Evolutionary conservation across 176 grass and related monocot species (phyloP), one percentile per base, ranked within the genome.

Genomic region (Saccharum officinarum): DNA sequence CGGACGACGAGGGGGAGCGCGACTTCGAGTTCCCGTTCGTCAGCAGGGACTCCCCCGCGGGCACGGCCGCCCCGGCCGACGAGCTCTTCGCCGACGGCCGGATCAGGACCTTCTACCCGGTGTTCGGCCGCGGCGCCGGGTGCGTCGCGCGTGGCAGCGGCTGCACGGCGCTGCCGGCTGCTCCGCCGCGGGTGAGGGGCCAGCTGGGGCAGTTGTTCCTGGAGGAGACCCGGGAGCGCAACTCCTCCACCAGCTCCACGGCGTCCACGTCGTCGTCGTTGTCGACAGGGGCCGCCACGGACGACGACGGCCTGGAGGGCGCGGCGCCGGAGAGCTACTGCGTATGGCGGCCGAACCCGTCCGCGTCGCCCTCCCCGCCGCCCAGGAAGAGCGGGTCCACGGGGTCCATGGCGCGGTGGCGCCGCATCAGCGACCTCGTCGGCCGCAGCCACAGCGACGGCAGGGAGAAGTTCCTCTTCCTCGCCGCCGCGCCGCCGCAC

Each of bases 381-480:
- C 69, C 39, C 3, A 89, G 79, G 37, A 99, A 96, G 84, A 95
- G 93, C 81, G 59, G 88, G 8, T 99, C 97, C 16, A 99, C 97
- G 14, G 97, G 97, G 50, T 99, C 97, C 40, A 68, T 92, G 75
- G 74, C 89, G 75, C 88, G 94, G 54, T 99, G 97, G 97, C 92
- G 85, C 78, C 88, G 90, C 79, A 89, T 99, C 40, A 90, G 90
- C 78, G 90, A 92, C 66, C 90, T 99, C 30, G 90, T 94, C 2
- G 87, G 93, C 8, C 88, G 97, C 59, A 96, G 93, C 94, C 88
- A 94, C 77, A 96, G 97, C 88, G 92, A 96, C 86, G 97, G 94
- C 41, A 94, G 91, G 86, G 97, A 99, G 84, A 99, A 96, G 89
- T 92, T 99, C 86, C 22, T 99, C 17, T 99, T 96, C 81, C 71